Evolutionary conservation across 2,329 filamentous ascomycete genomes (phyloP), one percentile per base, ranked within the genome.

Genomic region (Dactylellina leptospora): DNA sequence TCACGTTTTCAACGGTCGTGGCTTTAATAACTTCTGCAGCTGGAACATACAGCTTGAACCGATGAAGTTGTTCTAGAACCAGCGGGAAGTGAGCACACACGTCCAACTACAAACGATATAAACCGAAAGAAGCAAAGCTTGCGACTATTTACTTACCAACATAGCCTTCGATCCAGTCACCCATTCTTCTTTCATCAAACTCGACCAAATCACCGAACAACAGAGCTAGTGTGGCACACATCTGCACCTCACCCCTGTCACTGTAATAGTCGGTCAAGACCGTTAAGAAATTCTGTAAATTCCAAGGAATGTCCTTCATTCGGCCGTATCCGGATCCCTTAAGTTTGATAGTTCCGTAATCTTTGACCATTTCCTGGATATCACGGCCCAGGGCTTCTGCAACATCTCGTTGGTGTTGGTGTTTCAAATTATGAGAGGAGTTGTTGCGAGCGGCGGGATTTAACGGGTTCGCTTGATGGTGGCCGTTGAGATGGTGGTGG

Each of bases 121-220:
- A 11, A 40, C 40, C 22, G 36, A 40, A 23, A 23, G 16, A 53
- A n/a, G 38, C n/a, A n/a, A 50, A 27, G 38, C 10, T 18, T 33
- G 6, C 18, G 18, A 20, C 36, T 42, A 28, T 27, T 23, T 1
- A 74, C 74, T 56, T 47, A 75, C 74, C 73, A 55, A 75, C 72
- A 63, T 75, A 75, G 5, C 74, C 74, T 45, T 75, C 74, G 40
- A 75, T 66, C 74, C 74, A 75, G 51, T 75, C 74, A 11, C 73
- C 66, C 40, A 73, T 58, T 27, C 74, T 50, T 30, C 74, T 51
- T 23, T 75, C 74, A 20, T 74, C 74, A 47, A 75, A 48, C 48
- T 68, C 28, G 51, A 68, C 60, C 6, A 68, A 45, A 13, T 58
- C 42, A 2, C 60, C 51, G 28, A 73, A 64, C 28, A 76, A 51